Conservation (phyloP, 371 early-diverging fungal genomes). For the Thermomucor indicae-seudaticae region DNA sequence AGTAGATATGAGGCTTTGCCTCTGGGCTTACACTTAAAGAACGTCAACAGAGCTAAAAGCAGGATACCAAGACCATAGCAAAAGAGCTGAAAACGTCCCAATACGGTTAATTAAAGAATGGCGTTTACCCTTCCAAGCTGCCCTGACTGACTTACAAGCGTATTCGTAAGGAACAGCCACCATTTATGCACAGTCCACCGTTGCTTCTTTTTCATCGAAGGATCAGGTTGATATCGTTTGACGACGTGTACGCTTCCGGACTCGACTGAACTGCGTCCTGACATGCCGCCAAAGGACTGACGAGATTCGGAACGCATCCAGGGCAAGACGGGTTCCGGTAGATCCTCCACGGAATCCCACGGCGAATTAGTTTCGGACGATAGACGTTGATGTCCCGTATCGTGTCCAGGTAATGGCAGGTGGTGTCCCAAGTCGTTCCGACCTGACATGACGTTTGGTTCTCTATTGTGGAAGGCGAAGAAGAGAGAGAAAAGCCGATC, state of each 20-base stretch:
- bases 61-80: slow-evolving; percentile 39
- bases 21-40: slow-evolving; percentile 37
- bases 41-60: slow-evolving; percentile 34
- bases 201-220: slow-evolving; percentile 24
- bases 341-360: slow-evolving; percentile 16
- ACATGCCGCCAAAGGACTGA: slow-evolving; percentile 21
- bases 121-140: neutral
- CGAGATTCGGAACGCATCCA: slow-evolving; percentile 45
- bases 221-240: slow-evolving; percentile 31
- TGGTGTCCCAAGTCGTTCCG: slow-evolving; percentile 12
- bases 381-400: neutral
- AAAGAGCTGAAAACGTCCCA: slow-evolving; percentile 29
- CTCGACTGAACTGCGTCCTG: slow-evolving; percentile 12
- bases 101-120: neutral
- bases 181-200: slow-evolving; percentile 56
- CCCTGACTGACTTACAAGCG: slow-evolving; percentile 25
- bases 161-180: slow-evolving; percentile 48
- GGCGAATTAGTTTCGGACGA: slow-evolving; percentile 11
- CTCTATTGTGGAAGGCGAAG: no score
- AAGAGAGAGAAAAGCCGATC: no score
- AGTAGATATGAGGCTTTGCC: neutral
- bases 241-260: slow-evolving; percentile 35
- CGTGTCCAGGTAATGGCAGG: slow-evolving; percentile 8
- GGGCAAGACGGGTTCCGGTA: slow-evolving; percentile 41
- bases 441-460: no score